Percentiles rank a stretch among this genome's conserved stretches.
Evolutionary conservation across 352 stramenopile species (phyloP).

Genomic region (Phytophthora parvispora): DNA sequence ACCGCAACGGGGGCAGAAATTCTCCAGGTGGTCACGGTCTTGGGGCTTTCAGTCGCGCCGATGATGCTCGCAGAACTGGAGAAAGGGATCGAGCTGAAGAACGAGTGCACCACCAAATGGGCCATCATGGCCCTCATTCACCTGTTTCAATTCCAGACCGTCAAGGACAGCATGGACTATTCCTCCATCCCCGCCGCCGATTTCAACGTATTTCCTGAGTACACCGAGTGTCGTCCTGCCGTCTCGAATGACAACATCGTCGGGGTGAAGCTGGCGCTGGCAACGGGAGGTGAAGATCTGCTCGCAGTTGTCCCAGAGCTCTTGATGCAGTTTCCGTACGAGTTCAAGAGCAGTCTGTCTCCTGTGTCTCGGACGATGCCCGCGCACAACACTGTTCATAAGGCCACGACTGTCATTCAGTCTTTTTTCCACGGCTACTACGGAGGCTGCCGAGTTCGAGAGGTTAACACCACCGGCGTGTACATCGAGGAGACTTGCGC

Average conservation of each 20-base stretch:
- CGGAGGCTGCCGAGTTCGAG: conserved; percentile 21
- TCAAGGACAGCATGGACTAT: too few relatives aligned
- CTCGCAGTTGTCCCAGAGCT: conserved; percentile 21
- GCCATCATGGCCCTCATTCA: conserved; percentile 20
- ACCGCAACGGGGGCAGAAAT: conserved; percentile 20
- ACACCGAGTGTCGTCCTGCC: conserved; percentile 19
- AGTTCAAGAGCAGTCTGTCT: conserved; percentile 22
- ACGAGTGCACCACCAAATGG: conserved; percentile 30
- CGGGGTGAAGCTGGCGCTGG: conserved; percentile 11
- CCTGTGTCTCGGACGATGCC: conserved; percentile 10
- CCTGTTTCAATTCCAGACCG: conserved; percentile 43
- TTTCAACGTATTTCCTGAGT: too few relatives aligned
- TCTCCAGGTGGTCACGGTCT: conserved; percentile 15
- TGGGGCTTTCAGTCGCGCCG: conserved; percentile 25
- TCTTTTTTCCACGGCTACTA: conserved; percentile 27
- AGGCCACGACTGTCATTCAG: conserved; percentile 13
- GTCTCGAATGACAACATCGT: conserved; percentile 22
- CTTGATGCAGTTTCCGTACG: conserved; percentile 26
- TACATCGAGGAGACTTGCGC: conserved; percentile 13
- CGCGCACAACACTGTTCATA: conserved; percentile 18
- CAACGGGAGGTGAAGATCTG: conserved; percentile 11
- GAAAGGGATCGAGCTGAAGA: conserved; percentile 16
- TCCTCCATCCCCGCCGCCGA: too few relatives aligned
- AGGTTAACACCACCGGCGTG: conserved; percentile 15
- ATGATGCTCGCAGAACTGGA: conserved; percentile 18